phyloP scores from a whole-genome alignment of 768 basidiomycete species.

The Exidia glandulosa region DNA sequence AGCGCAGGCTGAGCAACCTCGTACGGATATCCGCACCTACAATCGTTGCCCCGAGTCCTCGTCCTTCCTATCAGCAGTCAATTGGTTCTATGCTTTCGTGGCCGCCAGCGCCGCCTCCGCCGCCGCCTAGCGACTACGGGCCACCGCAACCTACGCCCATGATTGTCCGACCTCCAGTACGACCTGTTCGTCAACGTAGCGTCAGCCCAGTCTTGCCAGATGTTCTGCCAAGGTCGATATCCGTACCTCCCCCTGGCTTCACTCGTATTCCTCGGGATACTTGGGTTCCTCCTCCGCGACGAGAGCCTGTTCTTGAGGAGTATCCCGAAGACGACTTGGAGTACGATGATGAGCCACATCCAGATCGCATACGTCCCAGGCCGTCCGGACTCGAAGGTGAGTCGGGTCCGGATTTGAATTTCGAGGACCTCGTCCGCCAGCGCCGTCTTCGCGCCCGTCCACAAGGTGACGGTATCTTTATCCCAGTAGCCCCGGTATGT shows the following conservation, averaged over 20 bases:
- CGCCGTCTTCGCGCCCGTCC: too few species aligned
- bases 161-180: background rate
- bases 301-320: too few species aligned
- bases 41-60: background rate
- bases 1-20: background rate
- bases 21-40: background rate
- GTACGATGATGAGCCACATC: too few species aligned
- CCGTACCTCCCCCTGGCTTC: background rate
- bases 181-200: background rate
- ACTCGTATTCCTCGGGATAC: too few species aligned
- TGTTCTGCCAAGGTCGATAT: background rate
- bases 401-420: too few species aligned
- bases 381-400: too few species aligned
- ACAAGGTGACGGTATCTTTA: too few species aligned
- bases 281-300: background rate
- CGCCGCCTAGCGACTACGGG: background rate
- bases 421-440: too few species aligned
- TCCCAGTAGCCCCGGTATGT: too few species aligned
- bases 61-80: background rate
- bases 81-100: background rate
- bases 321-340: too few species aligned
- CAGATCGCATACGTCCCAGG: too few species aligned
- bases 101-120: background rate
- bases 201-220: background rate
- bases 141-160: background rate